These are phyloP conservation scores for Babesia ovata DNA, from an alignment of 169 alveolate genomes.

Conservation along the genomic window DNA sequence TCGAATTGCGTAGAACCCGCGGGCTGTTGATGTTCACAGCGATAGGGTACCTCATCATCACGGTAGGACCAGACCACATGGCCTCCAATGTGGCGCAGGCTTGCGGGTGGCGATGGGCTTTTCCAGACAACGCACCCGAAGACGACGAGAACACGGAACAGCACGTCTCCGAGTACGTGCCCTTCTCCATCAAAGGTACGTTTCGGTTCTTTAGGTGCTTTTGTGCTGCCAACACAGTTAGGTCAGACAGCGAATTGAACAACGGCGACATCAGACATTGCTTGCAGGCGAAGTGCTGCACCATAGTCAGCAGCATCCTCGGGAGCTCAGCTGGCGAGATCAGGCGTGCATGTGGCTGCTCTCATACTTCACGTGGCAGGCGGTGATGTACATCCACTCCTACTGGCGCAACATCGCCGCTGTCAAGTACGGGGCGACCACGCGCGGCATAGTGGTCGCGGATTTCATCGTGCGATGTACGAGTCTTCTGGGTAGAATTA, in stretches of 20 bases:
- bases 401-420: constrained; percentile 61
- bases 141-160: background rate
- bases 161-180: constrained; percentile 47
- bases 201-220: background rate
- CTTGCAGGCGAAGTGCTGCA: background rate
- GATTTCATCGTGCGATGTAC: constrained; percentile 15
- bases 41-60: constrained; percentile 2
- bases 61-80: background rate
- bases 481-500: constrained; percentile 43
- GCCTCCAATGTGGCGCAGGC: background rate
- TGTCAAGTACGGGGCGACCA: constrained; percentile 19
- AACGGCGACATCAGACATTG: background rate
- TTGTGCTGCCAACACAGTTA: background rate
- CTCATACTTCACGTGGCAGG: constrained; percentile 51
- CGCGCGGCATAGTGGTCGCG: constrained; percentile 15
- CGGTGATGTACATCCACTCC: constrained; percentile 48
- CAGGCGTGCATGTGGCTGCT: constrained; percentile 48
- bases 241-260: background rate
- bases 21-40: constrained; percentile 1
- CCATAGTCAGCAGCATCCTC: background rate
- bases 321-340: constrained; percentile 22
- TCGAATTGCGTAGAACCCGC: constrained; percentile 6
- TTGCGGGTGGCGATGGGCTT: constrained; percentile 26
- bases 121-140: background rate
- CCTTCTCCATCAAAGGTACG: constrained; percentile 54